phyloP scores from a whole-genome alignment of 768 basidiomycete species.

The Pleurotus giganteus region DNA sequence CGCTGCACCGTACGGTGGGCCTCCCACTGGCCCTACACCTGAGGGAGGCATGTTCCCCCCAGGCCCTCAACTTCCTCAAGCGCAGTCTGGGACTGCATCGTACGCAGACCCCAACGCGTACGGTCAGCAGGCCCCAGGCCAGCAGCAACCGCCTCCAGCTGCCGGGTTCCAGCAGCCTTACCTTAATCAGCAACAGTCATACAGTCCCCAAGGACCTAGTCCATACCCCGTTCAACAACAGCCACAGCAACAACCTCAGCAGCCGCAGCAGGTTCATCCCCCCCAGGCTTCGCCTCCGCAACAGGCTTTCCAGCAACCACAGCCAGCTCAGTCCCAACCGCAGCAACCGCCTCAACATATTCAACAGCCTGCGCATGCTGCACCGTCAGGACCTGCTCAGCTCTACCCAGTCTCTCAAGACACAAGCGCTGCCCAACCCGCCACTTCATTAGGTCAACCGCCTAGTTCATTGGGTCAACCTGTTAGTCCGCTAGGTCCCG shows the following conservation, averaged over 20 bases:
- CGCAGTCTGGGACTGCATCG: slow-evolving; percentile 13
- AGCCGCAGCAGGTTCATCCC: slow-evolving; percentile 24
- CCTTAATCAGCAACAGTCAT: slow-evolving; percentile 26
- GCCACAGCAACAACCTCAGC: slow-evolving; percentile 17
- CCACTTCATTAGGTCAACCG: no score
- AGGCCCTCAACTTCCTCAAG: slow-evolving; percentile 20
- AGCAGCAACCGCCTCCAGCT: slow-evolving; percentile 19
- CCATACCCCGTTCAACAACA: slow-evolving; percentile 35
- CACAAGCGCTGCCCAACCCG: slow-evolving; percentile 12
- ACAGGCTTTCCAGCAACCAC: slow-evolving; percentile 4
- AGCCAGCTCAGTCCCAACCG: slow-evolving; percentile 8
- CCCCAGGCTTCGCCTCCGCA: slow-evolving; percentile 22
- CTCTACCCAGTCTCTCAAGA: slow-evolving; percentile 5
- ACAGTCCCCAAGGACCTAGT: slow-evolving; percentile 37
- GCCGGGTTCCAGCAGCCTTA: slow-evolving; percentile 31
- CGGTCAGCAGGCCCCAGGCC: slow-evolving; percentile 13
- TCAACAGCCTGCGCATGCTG: slow-evolving; percentile 16
- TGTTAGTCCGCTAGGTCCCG: not conserved
- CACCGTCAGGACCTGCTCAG: slow-evolving; percentile 11
- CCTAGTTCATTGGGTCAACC: no score
- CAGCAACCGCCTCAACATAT: slow-evolving; percentile 23
- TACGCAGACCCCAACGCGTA: slow-evolving; percentile 22
- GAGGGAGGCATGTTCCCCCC: slow-evolving; percentile 11
- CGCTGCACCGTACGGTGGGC: slow-evolving; percentile 20
- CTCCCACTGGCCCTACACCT: not conserved